Evolutionary conservation across 441 rosid genomes (phyloP).

Genomic region (Euphorbia celastroides): DNA sequence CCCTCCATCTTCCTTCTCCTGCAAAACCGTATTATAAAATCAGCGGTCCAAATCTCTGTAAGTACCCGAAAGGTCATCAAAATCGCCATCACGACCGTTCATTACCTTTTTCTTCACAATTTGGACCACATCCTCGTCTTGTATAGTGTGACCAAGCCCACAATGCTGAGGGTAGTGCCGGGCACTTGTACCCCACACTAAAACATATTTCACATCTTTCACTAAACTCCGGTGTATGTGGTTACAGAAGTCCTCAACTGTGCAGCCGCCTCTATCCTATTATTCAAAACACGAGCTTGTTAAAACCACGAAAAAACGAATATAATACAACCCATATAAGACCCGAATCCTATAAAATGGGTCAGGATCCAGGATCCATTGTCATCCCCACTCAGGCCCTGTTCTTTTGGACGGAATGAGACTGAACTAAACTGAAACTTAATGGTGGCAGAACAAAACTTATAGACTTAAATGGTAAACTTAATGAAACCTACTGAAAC

Average conservation of each 20-base stretch:
- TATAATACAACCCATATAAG: no score
- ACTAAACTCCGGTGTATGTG: slow-evolving; percentile 93
- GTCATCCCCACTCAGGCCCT: no score
- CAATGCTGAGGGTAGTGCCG: slow-evolving; percentile 97
- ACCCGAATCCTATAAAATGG: no score
- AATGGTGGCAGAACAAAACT: no score
- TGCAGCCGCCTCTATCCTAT: slow-evolving; percentile 96
- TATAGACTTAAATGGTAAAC: no score
- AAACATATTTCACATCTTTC: slow-evolving; percentile 91
- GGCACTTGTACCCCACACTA: slow-evolving; percentile 91
- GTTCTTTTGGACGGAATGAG: no score
- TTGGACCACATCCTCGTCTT: slow-evolving; percentile 97
- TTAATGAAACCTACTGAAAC: no score
- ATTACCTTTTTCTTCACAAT: slow-evolving; percentile 93
- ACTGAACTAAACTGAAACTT: no score
- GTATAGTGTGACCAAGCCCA: slow-evolving; percentile 76
- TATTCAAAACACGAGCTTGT: slow-evolving; percentile 15
- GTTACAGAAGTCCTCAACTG: slow-evolving; percentile 91
- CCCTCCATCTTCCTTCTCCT: slow-evolving; percentile 94
- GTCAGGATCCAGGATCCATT: no score
- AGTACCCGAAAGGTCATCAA: no score
- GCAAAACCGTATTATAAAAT: slow-evolving; percentile 24
- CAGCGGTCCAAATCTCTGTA: slow-evolving; percentile 8
- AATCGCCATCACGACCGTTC: background rate
- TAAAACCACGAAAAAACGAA: no score